Base-by-base conservation (phyloP, 2,329 filamentous ascomycete genomes). In the Helotiales sp. region DNA sequence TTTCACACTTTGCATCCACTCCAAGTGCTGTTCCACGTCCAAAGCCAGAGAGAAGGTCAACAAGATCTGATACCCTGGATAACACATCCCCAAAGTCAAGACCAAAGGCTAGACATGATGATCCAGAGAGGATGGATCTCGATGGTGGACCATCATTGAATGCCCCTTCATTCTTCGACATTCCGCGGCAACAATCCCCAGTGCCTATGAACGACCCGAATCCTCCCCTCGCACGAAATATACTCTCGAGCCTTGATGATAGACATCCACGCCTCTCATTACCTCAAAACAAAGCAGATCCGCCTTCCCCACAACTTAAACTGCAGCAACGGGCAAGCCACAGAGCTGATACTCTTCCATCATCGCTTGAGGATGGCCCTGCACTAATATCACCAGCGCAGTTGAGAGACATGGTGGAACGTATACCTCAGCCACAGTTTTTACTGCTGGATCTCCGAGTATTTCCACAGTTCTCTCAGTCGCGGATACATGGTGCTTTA, bases 371-470 rank as follows among this genome's bases (percentile, higher is more conserved):
- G 26, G 75, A 78, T 17, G 80, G 78, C 0, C 82, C 85, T 0
- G 77, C 78, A 0, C 81, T 90, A 79, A 83, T 92, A 30, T 78
- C 85, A 0, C 81, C 84, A 2, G 78, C 81, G 1, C 80, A 86
- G 32, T 82, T 92, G 15, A 85, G 83, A 68, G 82, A 86, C 8
- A 78, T 92, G 47, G 76, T 93, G 13, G 79, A 85, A 58, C 76
- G 75, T 2, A 71, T 79, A 2, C 72, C 75, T 2, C 64, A 76
- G 0, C 74, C 79, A 8, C 75, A 79, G 7, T 80, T 82, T 0
- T 72, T 99, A 34, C 77, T 98, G 1, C 82, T 99, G 4, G 96
- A 99, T 77, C 86, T 98, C 24, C 88, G 96, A 45, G 93, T 96
- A 0, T 92, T 90, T 30, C 93, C 93, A 22, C 93, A 95, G 71